Evolutionary conservation across 495 filamentous ascomycete genomes (phyloP), one percentile per base, ranked within the genome.

Genomic region (Pseudoneurospora amorphoporcata): DNA sequence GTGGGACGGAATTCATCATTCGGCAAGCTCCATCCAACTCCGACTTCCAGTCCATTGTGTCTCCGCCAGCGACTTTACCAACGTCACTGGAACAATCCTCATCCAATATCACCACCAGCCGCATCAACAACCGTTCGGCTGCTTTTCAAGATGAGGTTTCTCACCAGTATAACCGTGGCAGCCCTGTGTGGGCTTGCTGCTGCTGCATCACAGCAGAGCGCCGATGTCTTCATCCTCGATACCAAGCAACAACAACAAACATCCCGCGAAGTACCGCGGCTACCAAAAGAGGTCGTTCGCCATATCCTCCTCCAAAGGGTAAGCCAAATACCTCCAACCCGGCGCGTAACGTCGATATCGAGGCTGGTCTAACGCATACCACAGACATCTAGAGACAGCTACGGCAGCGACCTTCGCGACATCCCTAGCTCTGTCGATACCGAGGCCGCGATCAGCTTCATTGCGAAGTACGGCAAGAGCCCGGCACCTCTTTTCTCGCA

Each of bases 381-480:
- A 75, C 82, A 86, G 71, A 78, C 85, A 68, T 81, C 81, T 29
- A 79, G 79, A 39, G 70, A 75, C 72, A 76, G 78, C 42, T 78
- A 81, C 40, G 79, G 79, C 9, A 77, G 78, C 23, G 74, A 80
- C 70, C 73, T 85, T 47, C 79, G 81, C 65, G 82, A 84, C 53
- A 76, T 85, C 19, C 82, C 84, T 7, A 75, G 77, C 42, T 77
- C 78, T 4, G 69, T 84, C 65, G 71, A 79, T 37, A 72, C 77
- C 72, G 80, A 84, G 23, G 76, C 79, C n/a, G 79, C 81, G n/a
- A 73, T 85, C 72, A 76, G 72, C 19, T 81, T 82, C 58, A 74
- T 86, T 68, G 82, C 81, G 19, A 73, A 76, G 61, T 86, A 79
- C 73, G 84, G 81, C 72, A 84, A 81, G 72, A 72, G 72, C 39